Evolutionary conservation across 2,329 filamentous ascomycete genomes (phyloP).

Genomic region (Aureobasidium sp.): DNA sequence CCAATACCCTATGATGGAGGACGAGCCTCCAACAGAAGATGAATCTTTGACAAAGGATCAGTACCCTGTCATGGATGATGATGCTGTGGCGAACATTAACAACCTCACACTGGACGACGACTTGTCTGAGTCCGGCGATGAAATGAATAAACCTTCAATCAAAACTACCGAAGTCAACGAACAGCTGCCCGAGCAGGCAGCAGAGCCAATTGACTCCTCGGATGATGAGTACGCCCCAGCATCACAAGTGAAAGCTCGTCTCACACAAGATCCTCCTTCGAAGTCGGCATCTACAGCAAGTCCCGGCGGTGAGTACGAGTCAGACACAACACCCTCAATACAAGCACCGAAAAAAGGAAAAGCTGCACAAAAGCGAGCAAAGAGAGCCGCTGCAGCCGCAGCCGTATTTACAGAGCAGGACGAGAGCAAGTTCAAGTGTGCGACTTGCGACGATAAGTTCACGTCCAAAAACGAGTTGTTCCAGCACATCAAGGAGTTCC

Average conservation of each 20-base stretch:
- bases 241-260: constrained; percentile 44
- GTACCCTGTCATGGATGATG: constrained; percentile 22
- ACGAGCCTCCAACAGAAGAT: constrained; percentile 20
- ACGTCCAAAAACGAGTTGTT: constrained; percentile 78
- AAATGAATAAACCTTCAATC: not conserved
- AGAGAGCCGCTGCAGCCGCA: constrained; percentile 51
- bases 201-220: constrained; percentile 14
- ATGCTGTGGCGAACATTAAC: constrained; percentile 25
- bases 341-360: constrained; percentile 43
- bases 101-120: constrained; percentile 26
- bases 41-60: not conserved
- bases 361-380: constrained; percentile 51
- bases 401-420: constrained; percentile 35
- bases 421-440: constrained; percentile 70
- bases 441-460: constrained; percentile 82
- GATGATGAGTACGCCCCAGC: constrained; percentile 50
- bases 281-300: not conserved
- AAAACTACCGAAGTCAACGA: not conserved
- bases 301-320: constrained; percentile 29
- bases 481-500: constrained; percentile 71
- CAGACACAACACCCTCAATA: constrained; percentile 29
- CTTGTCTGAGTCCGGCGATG: constrained; percentile 17
- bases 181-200: not conserved
- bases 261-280: constrained; percentile 26
- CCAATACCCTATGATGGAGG: constrained; percentile 26